Evolutionary conservation across 495 filamentous ascomycete species (phyloP), one percentile per base, ranked within the genome.

Genomic region (Xylaria flabelliformis): DNA sequence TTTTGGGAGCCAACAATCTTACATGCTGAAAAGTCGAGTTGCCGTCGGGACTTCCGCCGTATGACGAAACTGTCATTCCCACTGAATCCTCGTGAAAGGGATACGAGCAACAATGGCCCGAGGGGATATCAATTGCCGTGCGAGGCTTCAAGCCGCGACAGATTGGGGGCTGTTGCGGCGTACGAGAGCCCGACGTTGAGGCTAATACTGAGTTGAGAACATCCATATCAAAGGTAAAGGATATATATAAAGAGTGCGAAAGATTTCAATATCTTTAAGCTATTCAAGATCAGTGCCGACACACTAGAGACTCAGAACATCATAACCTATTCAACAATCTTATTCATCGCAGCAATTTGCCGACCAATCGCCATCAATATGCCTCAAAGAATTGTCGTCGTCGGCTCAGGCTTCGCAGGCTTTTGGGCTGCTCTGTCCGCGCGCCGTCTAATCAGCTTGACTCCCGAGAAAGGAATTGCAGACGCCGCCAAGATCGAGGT

Each of bases 391-490:
- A 73, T 75, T 10, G 65, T 70, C 65, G 55, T 75, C 32, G 70
- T 81, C 44, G 81, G 81, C 2, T 71, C 81, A 42, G 81, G 81
- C 1, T 82, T 82, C 58, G 80, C 80, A 50, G 81, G 81, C 32
- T 59, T 80, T 13, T 82, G 79, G 78, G 79, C 77, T 53, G 80
- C 81, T 21, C 64, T 82, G 6, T 73, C 80, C 4, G 81, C 81
- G 51, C 75, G 75, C 32, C 75, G 81, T n/a, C 75, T 82, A 4
- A 73, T 77, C 32, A 64, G 24, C 42, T 9, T 64, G 19, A 41
- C 42, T 17, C 21, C 26, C 29, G 67, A 46, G 50, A 56, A 68
- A 67, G 64, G 64, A 1, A 7, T 12, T 32, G 26, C 41, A 50
- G 21, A 41, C 19, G 46, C 67, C 10, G 64, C 46, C 36, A 71